These are phyloP conservation scores for Neurospora sp. DNA, from an alignment of 495 filamentous ascomycete genomes.

Conservation along the genomic window DNA sequence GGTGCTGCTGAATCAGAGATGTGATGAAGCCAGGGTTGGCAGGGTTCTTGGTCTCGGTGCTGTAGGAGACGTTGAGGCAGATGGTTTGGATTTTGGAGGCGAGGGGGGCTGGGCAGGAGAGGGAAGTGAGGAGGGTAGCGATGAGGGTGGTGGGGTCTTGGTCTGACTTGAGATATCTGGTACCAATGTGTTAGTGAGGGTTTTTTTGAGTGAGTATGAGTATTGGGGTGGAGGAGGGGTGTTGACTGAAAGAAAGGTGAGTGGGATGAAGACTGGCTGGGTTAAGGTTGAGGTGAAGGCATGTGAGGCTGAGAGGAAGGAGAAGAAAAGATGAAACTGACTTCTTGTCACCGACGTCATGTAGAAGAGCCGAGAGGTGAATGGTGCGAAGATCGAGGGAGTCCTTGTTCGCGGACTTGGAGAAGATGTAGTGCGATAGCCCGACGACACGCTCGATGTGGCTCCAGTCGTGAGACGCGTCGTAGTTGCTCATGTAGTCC, in stretches of 20 bases:
- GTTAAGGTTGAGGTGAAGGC: no score
- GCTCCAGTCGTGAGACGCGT: constrained; percentile 74
- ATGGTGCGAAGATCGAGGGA: constrained; percentile 45
- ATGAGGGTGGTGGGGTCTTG: constrained; percentile 47
- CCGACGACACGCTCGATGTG: constrained; percentile 74
- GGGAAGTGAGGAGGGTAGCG: constrained; percentile 44
- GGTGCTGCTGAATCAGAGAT: constrained; percentile 44
- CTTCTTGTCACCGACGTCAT: constrained; percentile 84
- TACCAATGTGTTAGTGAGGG: background rate
- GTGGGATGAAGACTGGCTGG: background rate
- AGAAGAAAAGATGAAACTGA: constrained; percentile 1
- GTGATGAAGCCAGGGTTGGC: constrained; percentile 25
- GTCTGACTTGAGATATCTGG: constrained; percentile 44
- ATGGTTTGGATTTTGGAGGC: constrained; percentile 57
- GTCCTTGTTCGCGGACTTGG: constrained; percentile 33
- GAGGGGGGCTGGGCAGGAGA: constrained; percentile 43
- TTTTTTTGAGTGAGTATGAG: background rate
- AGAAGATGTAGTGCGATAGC: constrained; percentile 51
- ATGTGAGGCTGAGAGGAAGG: no score
- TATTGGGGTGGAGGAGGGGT: background rate
- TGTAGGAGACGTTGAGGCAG: constrained; percentile 65
- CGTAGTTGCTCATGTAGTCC: constrained; percentile 69
- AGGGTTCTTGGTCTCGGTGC: constrained; percentile 57
- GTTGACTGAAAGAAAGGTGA: background rate
- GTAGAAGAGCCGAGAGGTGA: constrained; percentile 65